Evolutionary conservation across 176 grass and related monocot species (phyloP), one percentile per base, ranked within the genome.

Genomic region (Carex myosuroides): DNA sequence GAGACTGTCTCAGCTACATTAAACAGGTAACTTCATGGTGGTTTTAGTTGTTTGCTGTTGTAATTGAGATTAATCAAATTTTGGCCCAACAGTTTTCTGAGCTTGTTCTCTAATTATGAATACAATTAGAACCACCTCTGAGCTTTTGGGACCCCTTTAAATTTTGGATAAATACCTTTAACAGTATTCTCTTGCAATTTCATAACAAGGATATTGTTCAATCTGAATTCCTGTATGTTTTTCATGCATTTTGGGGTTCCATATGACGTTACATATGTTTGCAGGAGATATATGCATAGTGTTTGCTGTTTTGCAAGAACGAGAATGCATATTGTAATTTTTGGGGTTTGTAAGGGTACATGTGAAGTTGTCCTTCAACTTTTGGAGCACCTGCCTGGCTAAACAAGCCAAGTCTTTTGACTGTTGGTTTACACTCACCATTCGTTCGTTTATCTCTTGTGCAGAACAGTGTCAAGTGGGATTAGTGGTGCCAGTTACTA

Each of bases 391-490:
- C 13, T 62, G 16, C 3, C 35, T 30, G 26, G 37, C 21, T 64
- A 44, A 44, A 44, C 18, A 52, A 29, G 21, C 20, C 14, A 54
- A 81, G 58, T 3, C 17, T 60, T 17, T 55, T 80, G 60, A 37
- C 32, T 13, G 37, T 44, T 64, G 41, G 41, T 63, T 21, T 18
- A 7, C 59, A 75, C 33, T 81, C 26, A 41, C 16, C 1, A 72
- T 20, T 4, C 1, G 54, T 85, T 41, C 65, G 72, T 69, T 62
- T 91, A 6, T 87, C 81, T 87, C 18, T 87, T 77, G 52, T 93
- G 78, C 95, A 98, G 95, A 91, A 98, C 95, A 90, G 92, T 98
- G 86, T 98, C 95, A n/a, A 98, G 95, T 91, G 95, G 95, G 79
- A 95, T 98, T 83, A 98, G 95, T 16, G 95, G 95, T 85, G 95